These are phyloP conservation scores for Saccharomyces kudriavzevii DNA, from an alignment of 805 yeast species.

Conservation along the genomic window DNA sequence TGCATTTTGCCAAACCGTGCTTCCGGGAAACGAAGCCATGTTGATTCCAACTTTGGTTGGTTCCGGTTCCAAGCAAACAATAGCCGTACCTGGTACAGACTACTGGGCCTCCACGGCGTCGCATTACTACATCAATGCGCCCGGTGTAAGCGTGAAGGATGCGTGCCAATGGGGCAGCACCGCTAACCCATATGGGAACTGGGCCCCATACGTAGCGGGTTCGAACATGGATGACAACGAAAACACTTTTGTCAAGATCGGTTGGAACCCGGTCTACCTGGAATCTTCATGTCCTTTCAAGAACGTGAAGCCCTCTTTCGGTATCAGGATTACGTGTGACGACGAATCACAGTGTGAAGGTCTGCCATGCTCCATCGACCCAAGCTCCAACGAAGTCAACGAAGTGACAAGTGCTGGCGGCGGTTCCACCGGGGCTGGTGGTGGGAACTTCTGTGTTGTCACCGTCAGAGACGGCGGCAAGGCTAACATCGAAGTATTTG, in stretches of 20 bases:
- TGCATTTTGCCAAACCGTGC: conserved; percentile 86
- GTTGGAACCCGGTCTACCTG: conserved; percentile 83
- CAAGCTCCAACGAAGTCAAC: conserved; percentile 53
- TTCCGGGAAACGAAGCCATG: conserved; percentile 94
- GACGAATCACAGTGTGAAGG: conserved; percentile 64
- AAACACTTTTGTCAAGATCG: conserved; percentile 73
- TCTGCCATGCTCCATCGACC: conserved; percentile 76
- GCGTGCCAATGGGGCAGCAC: conserved; percentile 82
- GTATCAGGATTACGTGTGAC: conserved; percentile 67
- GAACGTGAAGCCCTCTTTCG: conserved; percentile 52
- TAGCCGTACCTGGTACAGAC: conserved; percentile 80
- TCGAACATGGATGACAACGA: conserved; percentile 68
- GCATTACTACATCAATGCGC: conserved; percentile 77
- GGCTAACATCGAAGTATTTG: conserved; percentile 68
- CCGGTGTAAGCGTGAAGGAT: conserved; percentile 67
- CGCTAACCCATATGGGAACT: conserved; percentile 67
- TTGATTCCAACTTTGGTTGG: conserved; percentile 70
- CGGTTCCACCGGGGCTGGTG: conserved; percentile 44
- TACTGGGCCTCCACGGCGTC: conserved; percentile 86
- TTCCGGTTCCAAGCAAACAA: conserved; percentile 38
- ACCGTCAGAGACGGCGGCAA: conserved; percentile 58
- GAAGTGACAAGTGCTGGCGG: conserved; percentile 37
- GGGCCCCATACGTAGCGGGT: conserved; percentile 93
- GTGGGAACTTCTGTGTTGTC: conserved; percentile 76
- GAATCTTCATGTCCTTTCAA: conserved; percentile 50